Evolutionary conservation across 768 basidiomycete genomes (phyloP).

Genomic region (Suillus bovinus): DNA sequence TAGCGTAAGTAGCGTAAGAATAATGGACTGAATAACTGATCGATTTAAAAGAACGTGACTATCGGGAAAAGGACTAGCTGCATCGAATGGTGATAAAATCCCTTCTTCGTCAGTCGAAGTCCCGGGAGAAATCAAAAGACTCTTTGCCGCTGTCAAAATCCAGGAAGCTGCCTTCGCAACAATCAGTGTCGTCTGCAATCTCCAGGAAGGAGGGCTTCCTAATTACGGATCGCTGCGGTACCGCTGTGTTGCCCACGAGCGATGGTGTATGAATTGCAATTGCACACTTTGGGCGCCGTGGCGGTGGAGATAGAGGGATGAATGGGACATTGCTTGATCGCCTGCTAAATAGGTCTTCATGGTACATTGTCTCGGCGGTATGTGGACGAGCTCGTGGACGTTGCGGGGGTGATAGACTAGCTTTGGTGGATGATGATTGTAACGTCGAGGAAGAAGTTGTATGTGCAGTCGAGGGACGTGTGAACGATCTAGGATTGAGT

Average conservation of each 20-base stretch:
- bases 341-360: conserved; percentile 3
- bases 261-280: neutral
- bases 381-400: conserved; percentile 33
- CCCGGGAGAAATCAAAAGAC: conserved; percentile 41
- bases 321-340: conserved; percentile 32
- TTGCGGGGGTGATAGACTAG: conserved; percentile 55
- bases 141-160: conserved; percentile 38
- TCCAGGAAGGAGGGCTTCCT: conserved; percentile 74
- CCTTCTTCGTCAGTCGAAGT: conserved; percentile 41
- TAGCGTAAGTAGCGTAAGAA: conserved; percentile 13
- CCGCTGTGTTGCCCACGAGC: conserved; percentile 33
- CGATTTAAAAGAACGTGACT: conserved; percentile 11
- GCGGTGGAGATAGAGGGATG: conserved; percentile 40
- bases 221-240: conserved; percentile 54
- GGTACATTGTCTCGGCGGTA: conserved; percentile 12
- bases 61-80: conserved; percentile 2
- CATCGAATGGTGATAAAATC: conserved; percentile 11
- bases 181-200: conserved; percentile 44
- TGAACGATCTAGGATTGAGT: conserved; percentile 18
- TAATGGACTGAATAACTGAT: conserved; percentile 18
- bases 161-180: conserved; percentile 39
- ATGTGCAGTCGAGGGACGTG: conserved; percentile 40
- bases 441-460: conserved; percentile 17
- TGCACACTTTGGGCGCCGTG: conserved; percentile 13
- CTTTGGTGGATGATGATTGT: conserved; percentile 27